Conservation (phyloP, 2,329 filamentous ascomycete species). For the Bipolaris gigantea region DNA sequence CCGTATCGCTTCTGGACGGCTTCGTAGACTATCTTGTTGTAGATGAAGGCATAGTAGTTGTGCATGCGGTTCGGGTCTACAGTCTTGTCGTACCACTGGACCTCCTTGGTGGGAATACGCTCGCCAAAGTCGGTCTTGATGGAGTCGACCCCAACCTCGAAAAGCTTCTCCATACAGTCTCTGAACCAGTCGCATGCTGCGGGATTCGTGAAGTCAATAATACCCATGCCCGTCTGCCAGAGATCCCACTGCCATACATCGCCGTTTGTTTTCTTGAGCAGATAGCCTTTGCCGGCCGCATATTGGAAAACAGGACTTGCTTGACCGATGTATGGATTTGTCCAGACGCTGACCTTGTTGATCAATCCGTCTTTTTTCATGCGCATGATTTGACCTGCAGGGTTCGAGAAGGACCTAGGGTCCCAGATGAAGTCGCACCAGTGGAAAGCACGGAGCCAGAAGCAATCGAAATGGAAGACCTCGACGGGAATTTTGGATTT, state of each 20-base stretch:
- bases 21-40: conserved; percentile 71
- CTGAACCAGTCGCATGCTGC: conserved; percentile 67
- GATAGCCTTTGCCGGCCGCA: conserved; percentile 67
- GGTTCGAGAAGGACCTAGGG: conserved; percentile 68
- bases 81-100: conserved; percentile 64
- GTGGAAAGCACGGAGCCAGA: conserved; percentile 75
- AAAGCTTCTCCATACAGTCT: conserved; percentile 62
- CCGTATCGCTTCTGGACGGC: conserved; percentile 60
- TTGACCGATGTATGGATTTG: conserved; percentile 74
- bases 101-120: conserved; percentile 66
- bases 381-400: conserved; percentile 63
- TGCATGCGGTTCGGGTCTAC: conserved; percentile 70
- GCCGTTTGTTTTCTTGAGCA: conserved; percentile 68
- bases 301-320: conserved; percentile 67
- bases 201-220: conserved; percentile 75
- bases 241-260: conserved; percentile 76
- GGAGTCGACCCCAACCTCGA: conserved; percentile 69
- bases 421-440: conserved; percentile 78
- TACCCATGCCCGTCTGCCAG: conserved; percentile 76
- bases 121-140: conserved; percentile 80
- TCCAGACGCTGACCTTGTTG: conserved; percentile 72
- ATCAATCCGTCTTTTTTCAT: conserved; percentile 64
- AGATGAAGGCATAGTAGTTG: conserved; percentile 75
- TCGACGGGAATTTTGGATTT: conserved; percentile 66
- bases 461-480: conserved; percentile 77